Percentiles rank a stretch among this genome's conserved stretches.
Evolutionary conservation across 108 stramenopile genomes (phyloP).

Genomic region (Skeletonema costatum): DNA sequence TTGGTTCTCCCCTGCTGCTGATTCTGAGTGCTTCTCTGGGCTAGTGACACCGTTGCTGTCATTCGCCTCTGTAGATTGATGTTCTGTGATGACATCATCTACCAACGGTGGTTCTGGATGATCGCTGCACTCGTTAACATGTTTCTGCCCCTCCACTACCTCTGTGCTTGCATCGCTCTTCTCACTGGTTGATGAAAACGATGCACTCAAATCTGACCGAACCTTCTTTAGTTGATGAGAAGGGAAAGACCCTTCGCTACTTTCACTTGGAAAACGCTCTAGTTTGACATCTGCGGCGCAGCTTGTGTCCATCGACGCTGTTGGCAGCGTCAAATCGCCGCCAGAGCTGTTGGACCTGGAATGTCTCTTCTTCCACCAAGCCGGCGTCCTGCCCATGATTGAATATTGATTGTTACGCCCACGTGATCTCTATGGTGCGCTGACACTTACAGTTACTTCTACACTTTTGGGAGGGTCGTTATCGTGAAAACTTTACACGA

Average conservation of each 20-base stretch:
- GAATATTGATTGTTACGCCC: neutral
- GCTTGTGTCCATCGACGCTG: neutral
- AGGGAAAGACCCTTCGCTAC: neutral
- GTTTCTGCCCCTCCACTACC: neutral
- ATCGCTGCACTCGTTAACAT: neutral
- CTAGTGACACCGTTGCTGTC: neutral
- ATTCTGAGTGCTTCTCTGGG: neutral
- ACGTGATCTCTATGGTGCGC: neutral
- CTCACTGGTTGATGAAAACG: neutral
- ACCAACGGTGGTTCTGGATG: neutral
- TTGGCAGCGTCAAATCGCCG: neutral
- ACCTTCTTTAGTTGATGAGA: neutral
- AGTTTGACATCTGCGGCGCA: neutral
- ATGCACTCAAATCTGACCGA: neutral
- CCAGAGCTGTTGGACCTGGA: neutral
- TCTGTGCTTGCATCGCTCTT: neutral
- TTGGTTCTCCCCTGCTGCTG: neutral
- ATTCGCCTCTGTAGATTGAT: neutral
- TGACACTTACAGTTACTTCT: neutral
- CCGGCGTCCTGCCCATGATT: neutral
- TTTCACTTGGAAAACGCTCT: neutral
- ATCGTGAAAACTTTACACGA: too few relatives aligned
- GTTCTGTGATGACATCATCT: neutral
- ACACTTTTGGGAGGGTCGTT: too few relatives aligned
- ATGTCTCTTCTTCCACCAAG: neutral